phyloP scores from a whole-genome alignment of 306 rosid species.

The Citrullus mucosospermus region DNA sequence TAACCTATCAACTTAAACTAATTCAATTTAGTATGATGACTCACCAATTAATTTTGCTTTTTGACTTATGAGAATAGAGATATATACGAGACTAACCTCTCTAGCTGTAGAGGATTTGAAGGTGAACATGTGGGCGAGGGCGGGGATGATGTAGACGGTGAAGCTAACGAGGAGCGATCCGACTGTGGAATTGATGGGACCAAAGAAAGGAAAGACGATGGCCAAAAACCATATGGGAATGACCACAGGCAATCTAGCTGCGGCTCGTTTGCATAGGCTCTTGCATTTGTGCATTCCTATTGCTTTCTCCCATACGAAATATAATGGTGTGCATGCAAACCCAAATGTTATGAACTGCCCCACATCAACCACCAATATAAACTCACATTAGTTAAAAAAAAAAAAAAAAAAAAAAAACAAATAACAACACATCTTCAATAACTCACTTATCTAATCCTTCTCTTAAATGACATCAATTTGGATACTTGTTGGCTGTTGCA shows the following conservation, averaged over 20 bases:
- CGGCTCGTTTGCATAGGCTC: slow-evolving; percentile 81
- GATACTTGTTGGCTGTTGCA: too few species aligned
- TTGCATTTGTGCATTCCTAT: slow-evolving; percentile 80
- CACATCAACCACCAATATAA: background rate
- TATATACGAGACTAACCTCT: slow-evolving; percentile 29
- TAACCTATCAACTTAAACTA: background rate
- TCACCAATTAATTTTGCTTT: too few species aligned
- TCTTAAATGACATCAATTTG: too few species aligned
- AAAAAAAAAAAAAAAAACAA: background rate
- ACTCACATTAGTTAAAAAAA: background rate
- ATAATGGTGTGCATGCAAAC: slow-evolving; percentile 92
- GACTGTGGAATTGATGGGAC: slow-evolving; percentile 90
- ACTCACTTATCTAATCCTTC: background rate
- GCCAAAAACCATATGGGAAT: slow-evolving; percentile 95
- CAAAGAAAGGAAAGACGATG: slow-evolving; percentile 82
- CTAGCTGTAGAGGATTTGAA: slow-evolving; percentile 66
- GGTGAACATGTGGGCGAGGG: slow-evolving; percentile 78
- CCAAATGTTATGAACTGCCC: slow-evolving; percentile 88
- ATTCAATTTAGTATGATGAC: background rate
- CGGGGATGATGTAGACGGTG: slow-evolving; percentile 89
- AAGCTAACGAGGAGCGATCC: slow-evolving; percentile 95
- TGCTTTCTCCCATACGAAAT: slow-evolving; percentile 91
- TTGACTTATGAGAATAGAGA: background rate
- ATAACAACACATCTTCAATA: background rate
- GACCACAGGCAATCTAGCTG: slow-evolving; percentile 81